Evolutionary conservation across 1,139 yeast species (phyloP), one percentile per base, ranked within the genome.

Genomic region (Debaryomyces subglobosus): DNA sequence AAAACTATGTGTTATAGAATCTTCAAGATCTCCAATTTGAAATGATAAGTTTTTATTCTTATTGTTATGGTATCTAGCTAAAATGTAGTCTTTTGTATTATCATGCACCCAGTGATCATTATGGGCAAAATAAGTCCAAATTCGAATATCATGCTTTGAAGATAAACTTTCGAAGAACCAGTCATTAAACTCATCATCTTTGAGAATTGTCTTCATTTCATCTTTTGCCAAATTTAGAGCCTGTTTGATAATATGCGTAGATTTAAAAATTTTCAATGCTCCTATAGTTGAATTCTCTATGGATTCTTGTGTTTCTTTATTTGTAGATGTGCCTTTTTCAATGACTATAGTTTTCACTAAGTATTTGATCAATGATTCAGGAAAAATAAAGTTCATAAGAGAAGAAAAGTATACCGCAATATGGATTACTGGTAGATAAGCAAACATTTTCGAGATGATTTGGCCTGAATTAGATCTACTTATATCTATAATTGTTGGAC

Each of bases 41-140:
- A 77, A 67, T 2, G 51, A 49, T 15, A 78, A 65, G 49, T 68
- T 65, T 13, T 62, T 57, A 41, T 64, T 62, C 10, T 57, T 51
- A 33, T 43, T 53, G 41, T 65, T 62, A 36, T 66, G 65, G 58
- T 80, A 78, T 33, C 67, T 62, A 4, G 64, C 49, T 32, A 77
- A 57, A 15, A 83, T 62, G 49, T 67, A 65, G 30, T 67, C 69
- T 46, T 84, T 66, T 2, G 86, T 76, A 21, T 60, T 63, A 46
- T 78, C 74, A 48, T 72, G 69, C 2, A 85, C 83, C 91, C 91
- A 85, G 57, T 81, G 80, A 61, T 85, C 91, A 13, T 63, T 57
- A 13, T 64, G 63, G 2, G 87, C 86, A 57, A 82, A 84, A 54
- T 77, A 79, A 1, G 72, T 60, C 89, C 89, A 84, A 13, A 81